Evolutionary conservation across 1,139 yeast species (phyloP).

Genomic region (Hyphopichia pseudoburtonii): DNA sequence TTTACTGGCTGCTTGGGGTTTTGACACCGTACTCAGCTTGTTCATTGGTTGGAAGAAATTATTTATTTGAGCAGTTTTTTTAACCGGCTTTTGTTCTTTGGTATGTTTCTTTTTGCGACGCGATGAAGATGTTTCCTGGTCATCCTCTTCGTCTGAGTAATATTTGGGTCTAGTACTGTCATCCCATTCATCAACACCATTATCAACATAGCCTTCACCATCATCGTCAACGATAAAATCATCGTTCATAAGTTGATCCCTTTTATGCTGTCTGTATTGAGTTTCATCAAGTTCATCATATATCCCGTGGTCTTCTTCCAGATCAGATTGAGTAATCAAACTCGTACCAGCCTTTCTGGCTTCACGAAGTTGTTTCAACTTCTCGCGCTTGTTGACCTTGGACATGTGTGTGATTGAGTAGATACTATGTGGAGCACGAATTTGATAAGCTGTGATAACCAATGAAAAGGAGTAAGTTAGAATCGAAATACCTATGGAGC

Average conservation of each 20-base stretch:
- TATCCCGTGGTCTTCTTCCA: slow-evolving; percentile 45
- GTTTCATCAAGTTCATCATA: slow-evolving; percentile 89
- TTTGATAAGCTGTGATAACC: too few relatives aligned
- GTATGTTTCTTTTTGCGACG: slow-evolving; percentile 24
- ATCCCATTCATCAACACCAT: slow-evolving; percentile 90
- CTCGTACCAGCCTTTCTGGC: slow-evolving; percentile 40
- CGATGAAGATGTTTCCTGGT: slow-evolving; percentile 20
- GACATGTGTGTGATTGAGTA: too few relatives aligned
- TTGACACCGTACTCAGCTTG: slow-evolving; percentile 13
- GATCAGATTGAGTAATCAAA: slow-evolving; percentile 20
- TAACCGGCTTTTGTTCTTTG: slow-evolving; percentile 35
- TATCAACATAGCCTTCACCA: slow-evolving; percentile 88
- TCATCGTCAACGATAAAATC: slow-evolving; percentile 94
- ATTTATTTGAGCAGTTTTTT: slow-evolving; percentile 52
- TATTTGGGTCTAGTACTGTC: slow-evolving; percentile 49
- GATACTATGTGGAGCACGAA: too few relatives aligned
- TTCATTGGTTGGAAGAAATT: slow-evolving; percentile 49
- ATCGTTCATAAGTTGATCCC: slow-evolving; percentile 79
- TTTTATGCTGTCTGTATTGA: slow-evolving; percentile 70
- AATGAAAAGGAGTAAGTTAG: too few relatives aligned
- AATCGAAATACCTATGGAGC: too few relatives aligned
- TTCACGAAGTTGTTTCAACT: slow-evolving; percentile 39
- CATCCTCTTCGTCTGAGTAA: slow-evolving; percentile 55
- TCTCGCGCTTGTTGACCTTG: slow-evolving; percentile 30
- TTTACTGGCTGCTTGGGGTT: slow-evolving; percentile 17